Conservation (phyloP, 73 alveolate species). For the Blepharisma stoltei region DNA sequence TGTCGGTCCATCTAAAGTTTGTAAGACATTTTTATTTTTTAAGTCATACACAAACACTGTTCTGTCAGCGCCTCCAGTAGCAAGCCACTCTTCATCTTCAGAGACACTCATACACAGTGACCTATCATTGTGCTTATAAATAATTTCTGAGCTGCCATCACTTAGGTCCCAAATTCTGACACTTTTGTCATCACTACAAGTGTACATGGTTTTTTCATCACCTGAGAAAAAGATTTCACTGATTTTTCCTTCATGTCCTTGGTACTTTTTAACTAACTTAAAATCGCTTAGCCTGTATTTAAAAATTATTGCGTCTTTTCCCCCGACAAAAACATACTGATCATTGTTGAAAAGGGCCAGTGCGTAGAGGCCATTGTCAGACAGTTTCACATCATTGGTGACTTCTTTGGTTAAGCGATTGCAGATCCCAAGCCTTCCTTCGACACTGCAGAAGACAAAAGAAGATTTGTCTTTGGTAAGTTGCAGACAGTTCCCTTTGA, state of each 20-base stretch:
- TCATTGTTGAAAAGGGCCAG: neutral
- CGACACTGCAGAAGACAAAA: slow-evolving; percentile 10
- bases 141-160: neutral
- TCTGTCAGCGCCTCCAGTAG: slow-evolving; percentile 8
- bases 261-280: neutral
- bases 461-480: neutral
- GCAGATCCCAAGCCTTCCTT: slow-evolving; percentile 21
- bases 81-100: neutral
- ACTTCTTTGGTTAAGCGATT: neutral
- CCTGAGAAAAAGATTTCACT: neutral
- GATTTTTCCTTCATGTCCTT: slow-evolving; percentile 6
- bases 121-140: slow-evolving; percentile 2
- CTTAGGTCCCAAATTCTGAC: neutral
- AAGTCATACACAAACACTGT: neutral
- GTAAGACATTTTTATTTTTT: neutral
- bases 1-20: neutral
- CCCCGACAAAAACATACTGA: neutral
- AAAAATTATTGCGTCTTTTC: neutral
- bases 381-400: neutral
- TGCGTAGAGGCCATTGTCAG: neutral
- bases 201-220: neutral
- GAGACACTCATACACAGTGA: neutral
- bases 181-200: slow-evolving; percentile 8
- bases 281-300: neutral
- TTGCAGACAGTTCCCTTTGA: slow-evolving; percentile 26